Evolutionary conservation across 306 rosid genomes (phyloP).

Genomic region (Hylodesmum podocarpum): DNA sequence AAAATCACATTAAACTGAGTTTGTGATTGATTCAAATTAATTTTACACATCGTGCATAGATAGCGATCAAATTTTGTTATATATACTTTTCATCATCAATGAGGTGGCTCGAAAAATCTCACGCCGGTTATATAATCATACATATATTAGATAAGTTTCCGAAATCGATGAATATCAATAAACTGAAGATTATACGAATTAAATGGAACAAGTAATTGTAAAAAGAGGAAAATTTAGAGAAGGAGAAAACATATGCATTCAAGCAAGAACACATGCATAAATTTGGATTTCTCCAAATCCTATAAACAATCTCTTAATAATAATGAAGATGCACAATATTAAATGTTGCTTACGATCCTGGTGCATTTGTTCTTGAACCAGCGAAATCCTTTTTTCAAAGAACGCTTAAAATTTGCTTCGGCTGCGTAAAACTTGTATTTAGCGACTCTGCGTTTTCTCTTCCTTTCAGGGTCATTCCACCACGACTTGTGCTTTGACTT

Average conservation of each 20-base stretch:
- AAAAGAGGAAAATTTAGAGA: neutral
- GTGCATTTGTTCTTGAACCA: slow-evolving; percentile 66
- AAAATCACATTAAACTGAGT: too few species aligned
- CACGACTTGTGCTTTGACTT: slow-evolving; percentile 23
- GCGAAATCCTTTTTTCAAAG: slow-evolving; percentile 52
- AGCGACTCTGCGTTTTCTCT: slow-evolving; percentile 52
- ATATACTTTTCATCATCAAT: too few species aligned
- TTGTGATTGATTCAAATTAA: too few species aligned
- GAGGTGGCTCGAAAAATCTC: neutral
- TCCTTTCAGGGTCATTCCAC: slow-evolving; percentile 65
- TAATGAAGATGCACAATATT: too few species aligned
- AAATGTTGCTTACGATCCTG: slow-evolving; percentile 4
- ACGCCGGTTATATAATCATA: too few species aligned
- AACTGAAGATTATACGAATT: neutral
- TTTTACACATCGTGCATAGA: too few species aligned
- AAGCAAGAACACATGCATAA: neutral
- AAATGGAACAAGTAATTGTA: neutral
- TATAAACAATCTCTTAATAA: neutral
- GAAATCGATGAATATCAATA: neutral
- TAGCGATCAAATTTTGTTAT: too few species aligned
- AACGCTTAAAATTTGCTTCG: slow-evolving; percentile 51
- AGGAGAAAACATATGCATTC: neutral
- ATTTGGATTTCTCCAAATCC: neutral
- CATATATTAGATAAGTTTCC: neutral
- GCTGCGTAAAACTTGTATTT: slow-evolving; percentile 51